Evolutionary conservation across 75 land plant species (phyloP).

Genomic region (Pseudotsuga menziesii): DNA sequence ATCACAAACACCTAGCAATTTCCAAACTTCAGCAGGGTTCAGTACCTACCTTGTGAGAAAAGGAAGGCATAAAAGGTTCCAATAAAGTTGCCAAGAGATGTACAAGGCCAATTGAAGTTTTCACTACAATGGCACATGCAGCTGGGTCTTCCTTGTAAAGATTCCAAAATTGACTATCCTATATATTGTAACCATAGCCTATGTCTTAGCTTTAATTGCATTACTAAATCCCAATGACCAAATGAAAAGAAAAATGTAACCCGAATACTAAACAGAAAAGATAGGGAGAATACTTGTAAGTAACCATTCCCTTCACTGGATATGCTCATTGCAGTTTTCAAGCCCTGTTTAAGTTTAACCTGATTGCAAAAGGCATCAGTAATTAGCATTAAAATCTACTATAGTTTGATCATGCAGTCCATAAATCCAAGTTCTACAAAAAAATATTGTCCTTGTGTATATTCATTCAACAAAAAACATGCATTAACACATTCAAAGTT

Average conservation of each 20-base stretch:
- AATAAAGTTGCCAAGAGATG: slow-evolving; percentile 78
- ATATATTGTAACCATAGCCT: slow-evolving; percentile 4
- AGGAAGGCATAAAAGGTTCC: slow-evolving; percentile 98
- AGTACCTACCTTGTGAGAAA: slow-evolving; percentile 64
- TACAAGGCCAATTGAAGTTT: slow-evolving; percentile 79
- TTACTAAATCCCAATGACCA: neutral
- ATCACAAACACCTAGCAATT: neutral
- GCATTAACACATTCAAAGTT: neutral
- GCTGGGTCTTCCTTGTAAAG: slow-evolving; percentile 80
- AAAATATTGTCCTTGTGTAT: neutral
- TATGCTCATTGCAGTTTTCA: slow-evolving; percentile 81
- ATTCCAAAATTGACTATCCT: slow-evolving; percentile 95
- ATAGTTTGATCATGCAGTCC: neutral
- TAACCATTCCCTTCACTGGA: slow-evolving; percentile 88
- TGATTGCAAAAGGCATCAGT: slow-evolving; percentile 12
- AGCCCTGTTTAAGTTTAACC: slow-evolving; percentile 91
- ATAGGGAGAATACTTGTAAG: slow-evolving; percentile 56
- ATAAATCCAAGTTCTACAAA: neutral
- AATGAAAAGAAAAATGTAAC: neutral
- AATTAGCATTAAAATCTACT: slow-evolving; percentile 3
- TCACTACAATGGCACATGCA: slow-evolving; percentile 76
- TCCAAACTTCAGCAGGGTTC: neutral
- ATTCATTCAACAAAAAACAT: neutral
- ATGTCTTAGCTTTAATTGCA: neutral
- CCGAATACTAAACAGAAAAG: neutral